phyloP scores from a whole-genome alignment of 257 asterid genomes.

The Solanum sparsipilum region DNA sequence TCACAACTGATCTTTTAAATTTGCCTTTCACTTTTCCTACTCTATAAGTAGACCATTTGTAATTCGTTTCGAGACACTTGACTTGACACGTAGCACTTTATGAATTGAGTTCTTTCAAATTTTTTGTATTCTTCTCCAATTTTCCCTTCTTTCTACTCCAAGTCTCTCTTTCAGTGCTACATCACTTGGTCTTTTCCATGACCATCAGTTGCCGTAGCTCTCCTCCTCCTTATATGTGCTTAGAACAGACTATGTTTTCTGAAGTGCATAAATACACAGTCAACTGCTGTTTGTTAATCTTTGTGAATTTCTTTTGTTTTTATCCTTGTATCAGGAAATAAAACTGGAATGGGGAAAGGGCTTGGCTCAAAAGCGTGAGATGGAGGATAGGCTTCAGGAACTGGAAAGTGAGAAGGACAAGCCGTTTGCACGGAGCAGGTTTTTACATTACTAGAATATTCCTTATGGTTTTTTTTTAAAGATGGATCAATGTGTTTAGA shows the following conservation, averaged over 20 bases:
- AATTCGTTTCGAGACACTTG: background rate
- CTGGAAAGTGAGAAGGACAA: slow-evolving; percentile 76
- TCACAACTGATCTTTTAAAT: background rate
- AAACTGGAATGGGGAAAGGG: slow-evolving; percentile 95
- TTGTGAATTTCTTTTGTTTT: background rate
- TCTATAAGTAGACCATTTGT: background rate
- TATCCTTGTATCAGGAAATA: slow-evolving; percentile 50
- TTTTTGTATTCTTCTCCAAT: background rate
- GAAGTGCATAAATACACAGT: background rate
- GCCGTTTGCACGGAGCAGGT: slow-evolving; percentile 95
- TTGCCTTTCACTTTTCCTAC: background rate
- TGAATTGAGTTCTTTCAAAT: background rate
- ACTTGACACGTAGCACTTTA: background rate
- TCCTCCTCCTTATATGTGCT: background rate
- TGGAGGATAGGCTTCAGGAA: slow-evolving; percentile 65
- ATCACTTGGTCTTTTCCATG: background rate
- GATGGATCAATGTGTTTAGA: background rate
- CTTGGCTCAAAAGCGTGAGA: slow-evolving; percentile 85
- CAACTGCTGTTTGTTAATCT: background rate
- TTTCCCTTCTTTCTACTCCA: background rate
- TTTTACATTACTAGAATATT: background rate
- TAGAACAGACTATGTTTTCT: background rate
- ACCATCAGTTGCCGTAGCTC: background rate
- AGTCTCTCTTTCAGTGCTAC: background rate
- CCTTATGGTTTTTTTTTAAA: background rate